phyloP scores from a whole-genome alignment of 495 filamentous ascomycete genomes.

The Penicillium steckii region DNA sequence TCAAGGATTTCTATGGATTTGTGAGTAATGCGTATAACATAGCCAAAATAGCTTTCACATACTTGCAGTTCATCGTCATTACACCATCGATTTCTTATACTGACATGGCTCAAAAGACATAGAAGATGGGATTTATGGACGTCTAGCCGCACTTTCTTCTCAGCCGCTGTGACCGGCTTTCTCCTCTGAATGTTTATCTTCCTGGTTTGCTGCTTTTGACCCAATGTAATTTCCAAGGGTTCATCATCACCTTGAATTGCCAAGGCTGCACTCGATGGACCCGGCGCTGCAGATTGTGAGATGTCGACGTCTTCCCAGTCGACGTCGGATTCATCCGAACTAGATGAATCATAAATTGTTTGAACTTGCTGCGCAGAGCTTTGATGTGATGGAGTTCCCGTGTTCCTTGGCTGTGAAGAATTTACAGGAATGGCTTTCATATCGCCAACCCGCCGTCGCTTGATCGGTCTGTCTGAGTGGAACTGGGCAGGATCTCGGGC shows the following conservation, averaged over 20 bases:
- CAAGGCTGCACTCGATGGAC: constrained; percentile 24
- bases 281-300: constrained; percentile 28
- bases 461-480: constrained; percentile 36
- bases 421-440: constrained; percentile 20
- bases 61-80: constrained; percentile 71
- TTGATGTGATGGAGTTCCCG: neutral
- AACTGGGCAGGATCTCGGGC: constrained; percentile 36
- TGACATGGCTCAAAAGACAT: constrained; percentile 73
- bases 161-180: constrained; percentile 64
- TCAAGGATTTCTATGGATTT: constrained; percentile 47
- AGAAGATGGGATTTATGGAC: constrained; percentile 85
- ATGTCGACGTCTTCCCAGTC: constrained; percentile 74
- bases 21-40: neutral
- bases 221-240: constrained; percentile 59
- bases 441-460: constrained; percentile 43
- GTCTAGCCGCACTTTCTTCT: constrained; percentile 69
- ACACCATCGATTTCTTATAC: constrained; percentile 82
- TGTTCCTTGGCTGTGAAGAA: constrained; percentile 4
- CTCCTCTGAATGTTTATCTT: constrained; percentile 42
- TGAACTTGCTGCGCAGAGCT: constrained; percentile 29
- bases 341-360: constrained; percentile 44
- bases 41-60: constrained; percentile 1
- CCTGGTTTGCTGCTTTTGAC: constrained; percentile 36
- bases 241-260: constrained; percentile 27
- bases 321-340: constrained; percentile 58